Percentiles rank a stretch among this genome's conserved stretches.
Evolutionary conservation across 208 protist species (phyloP).

Genomic region (Sergeia podlipaevii): DNA sequence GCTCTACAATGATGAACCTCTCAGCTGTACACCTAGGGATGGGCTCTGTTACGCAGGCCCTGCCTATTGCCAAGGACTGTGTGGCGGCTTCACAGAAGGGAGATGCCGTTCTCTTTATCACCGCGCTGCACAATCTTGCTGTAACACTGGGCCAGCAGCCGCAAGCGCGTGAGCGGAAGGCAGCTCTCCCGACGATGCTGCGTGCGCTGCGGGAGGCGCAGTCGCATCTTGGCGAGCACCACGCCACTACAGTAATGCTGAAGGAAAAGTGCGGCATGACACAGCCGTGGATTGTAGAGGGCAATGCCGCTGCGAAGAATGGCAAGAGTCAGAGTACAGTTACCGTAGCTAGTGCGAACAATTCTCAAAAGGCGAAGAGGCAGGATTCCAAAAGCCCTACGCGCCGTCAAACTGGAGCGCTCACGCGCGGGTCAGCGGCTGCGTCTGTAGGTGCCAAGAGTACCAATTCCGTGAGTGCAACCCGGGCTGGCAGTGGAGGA

Average conservation of each 20-base stretch:
- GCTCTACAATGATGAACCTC: constrained; percentile 86
- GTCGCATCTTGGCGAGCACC: constrained; percentile 36
- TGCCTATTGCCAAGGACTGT: constrained; percentile 62
- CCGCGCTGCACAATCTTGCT: constrained; percentile 79
- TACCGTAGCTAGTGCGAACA: background rate
- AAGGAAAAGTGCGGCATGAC: constrained; percentile 57
- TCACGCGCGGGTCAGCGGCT: no score
- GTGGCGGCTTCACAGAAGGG: constrained; percentile 40
- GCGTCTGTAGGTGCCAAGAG: no score
- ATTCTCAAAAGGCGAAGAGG: no score
- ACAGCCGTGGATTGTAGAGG: constrained; percentile 17
- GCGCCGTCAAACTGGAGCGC: no score
- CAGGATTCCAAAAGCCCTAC: no score
- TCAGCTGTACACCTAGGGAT: constrained; percentile 70
- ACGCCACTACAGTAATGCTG: constrained; percentile 73
- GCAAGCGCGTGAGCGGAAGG: constrained; percentile 28
- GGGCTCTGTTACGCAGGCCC: constrained; percentile 41
- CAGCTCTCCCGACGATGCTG: constrained; percentile 66
- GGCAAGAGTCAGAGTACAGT: background rate
- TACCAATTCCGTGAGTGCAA: no score
- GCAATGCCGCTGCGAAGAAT: no score
- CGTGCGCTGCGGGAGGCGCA: constrained; percentile 61
- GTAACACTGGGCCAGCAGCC: constrained; percentile 63
- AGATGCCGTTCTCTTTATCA: constrained; percentile 68
- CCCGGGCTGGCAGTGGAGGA: no score